Conservation (phyloP, 2,329 filamentous ascomycete genomes). For the Coniochaeta ligniaria region DNA sequence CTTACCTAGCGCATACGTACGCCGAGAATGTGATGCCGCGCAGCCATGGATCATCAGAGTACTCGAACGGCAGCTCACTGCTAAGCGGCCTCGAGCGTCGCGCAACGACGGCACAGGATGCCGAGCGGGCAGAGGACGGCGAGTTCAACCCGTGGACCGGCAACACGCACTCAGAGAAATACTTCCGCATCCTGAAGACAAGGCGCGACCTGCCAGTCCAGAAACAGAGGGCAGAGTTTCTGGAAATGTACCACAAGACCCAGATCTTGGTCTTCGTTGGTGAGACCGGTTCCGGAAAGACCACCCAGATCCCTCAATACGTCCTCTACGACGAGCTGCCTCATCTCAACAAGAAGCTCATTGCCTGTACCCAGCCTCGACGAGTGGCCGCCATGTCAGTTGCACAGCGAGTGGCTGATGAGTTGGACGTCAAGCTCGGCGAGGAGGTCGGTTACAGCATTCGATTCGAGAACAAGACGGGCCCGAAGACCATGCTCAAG, state of each 20-base stretch:
- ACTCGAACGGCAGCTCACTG: slow-evolving; percentile 23
- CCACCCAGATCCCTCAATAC: slow-evolving; percentile 97
- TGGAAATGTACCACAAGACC: slow-evolving; percentile 83
- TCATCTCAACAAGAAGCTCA: slow-evolving; percentile 76
- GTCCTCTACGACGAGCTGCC: slow-evolving; percentile 95
- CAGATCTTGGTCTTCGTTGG: slow-evolving; percentile 98
- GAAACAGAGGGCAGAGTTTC: slow-evolving; percentile 89
- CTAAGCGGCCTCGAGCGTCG: slow-evolving; percentile 68
- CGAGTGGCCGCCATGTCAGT: slow-evolving; percentile 99
- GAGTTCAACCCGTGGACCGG: slow-evolving; percentile 83
- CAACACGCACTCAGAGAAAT: slow-evolving; percentile 67
- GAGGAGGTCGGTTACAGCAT: slow-evolving; percentile 98
- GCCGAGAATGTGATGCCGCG: slow-evolving; percentile 38
- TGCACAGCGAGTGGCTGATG: slow-evolving; percentile 92
- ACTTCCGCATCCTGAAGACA: slow-evolving; percentile 82
- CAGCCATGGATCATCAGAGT: slow-evolving; percentile 26
- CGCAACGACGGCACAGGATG: slow-evolving; percentile 70
- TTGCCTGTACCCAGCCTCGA: slow-evolving; percentile 95
- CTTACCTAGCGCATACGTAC: slow-evolving; percentile 88
- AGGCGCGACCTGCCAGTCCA: slow-evolving; percentile 85
- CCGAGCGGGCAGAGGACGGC: slow-evolving; percentile 67
- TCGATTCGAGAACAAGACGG: slow-evolving; percentile 93
- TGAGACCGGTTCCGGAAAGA: slow-evolving; percentile 99
- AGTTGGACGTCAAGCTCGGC: slow-evolving; percentile 88
- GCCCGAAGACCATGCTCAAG: slow-evolving; percentile 84